phyloP scores from a whole-genome alignment of 2,329 filamentous ascomycete genomes.

The Zasmidium citrigriseum region DNA sequence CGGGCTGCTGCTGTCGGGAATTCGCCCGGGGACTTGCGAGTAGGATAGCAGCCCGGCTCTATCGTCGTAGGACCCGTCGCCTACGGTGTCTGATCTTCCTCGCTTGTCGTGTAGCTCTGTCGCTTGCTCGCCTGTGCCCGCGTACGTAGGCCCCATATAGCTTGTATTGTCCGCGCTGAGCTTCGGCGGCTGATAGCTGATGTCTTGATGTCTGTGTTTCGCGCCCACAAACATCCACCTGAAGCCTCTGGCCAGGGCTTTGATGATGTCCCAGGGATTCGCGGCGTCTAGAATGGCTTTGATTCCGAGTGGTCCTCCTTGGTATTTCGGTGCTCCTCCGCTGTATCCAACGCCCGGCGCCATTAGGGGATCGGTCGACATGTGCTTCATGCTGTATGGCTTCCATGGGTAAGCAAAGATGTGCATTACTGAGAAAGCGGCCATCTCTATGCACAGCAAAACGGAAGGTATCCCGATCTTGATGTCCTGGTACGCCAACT shows the following conservation, averaged over 20 bases:
- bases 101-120: slow-evolving; percentile 24
- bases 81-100: slow-evolving; percentile 10
- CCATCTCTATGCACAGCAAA: slow-evolving; percentile 82
- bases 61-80: slow-evolving; percentile 28
- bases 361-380: slow-evolving; percentile 29
- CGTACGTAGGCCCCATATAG: slow-evolving; percentile 24
- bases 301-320: slow-evolving; percentile 65
- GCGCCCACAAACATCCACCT: slow-evolving; percentile 79
- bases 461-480: slow-evolving; percentile 78
- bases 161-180: slow-evolving; percentile 14
- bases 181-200: slow-evolving; percentile 39
- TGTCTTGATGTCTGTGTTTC: slow-evolving; percentile 54
- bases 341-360: slow-evolving; percentile 26
- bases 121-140: slow-evolving; percentile 22
- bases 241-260: slow-evolving; percentile 74
- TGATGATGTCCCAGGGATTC: slow-evolving; percentile 81
- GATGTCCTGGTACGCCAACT: slow-evolving; percentile 71
- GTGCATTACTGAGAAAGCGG: slow-evolving; percentile 74
- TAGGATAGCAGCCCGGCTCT: slow-evolving; percentile 28
- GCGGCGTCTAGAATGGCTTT: slow-evolving; percentile 70
- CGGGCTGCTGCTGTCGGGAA: slow-evolving; percentile 7
- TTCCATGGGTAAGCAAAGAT: slow-evolving; percentile 79
- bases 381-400: slow-evolving; percentile 58
- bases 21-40: slow-evolving; percentile 18
- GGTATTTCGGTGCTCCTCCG: slow-evolving; percentile 45